phyloP scores from a whole-genome alignment of 2,329 filamentous ascomycete species.

The Talaromyces sp. region DNA sequence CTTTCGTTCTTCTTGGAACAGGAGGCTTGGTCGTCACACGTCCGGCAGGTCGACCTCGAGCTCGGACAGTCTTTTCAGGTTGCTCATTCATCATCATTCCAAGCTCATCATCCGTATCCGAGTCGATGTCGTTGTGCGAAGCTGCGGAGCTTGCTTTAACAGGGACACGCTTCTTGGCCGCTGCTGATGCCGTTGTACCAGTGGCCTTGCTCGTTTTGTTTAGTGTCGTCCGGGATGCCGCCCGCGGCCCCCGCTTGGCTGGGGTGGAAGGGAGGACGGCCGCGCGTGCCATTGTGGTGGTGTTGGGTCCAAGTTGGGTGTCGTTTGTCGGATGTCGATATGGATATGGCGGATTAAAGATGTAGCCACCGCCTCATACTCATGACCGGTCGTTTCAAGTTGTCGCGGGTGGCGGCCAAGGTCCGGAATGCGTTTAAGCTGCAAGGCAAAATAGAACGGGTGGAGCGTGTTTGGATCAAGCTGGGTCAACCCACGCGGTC shows the following conservation, averaged over 20 bases:
- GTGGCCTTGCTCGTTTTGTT: slow-evolving; percentile 16
- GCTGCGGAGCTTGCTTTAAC: slow-evolving; percentile 4
- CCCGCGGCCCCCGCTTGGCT: slow-evolving; percentile 20
- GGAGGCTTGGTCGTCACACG: slow-evolving; percentile 15
- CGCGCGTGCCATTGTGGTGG: slow-evolving; percentile 25
- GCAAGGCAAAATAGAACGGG: slow-evolving; percentile 17
- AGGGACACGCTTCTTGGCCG: slow-evolving; percentile 8
- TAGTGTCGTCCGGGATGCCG: slow-evolving; percentile 17
- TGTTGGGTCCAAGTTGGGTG: slow-evolving; percentile 5
- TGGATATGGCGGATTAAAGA: slow-evolving; percentile 1
- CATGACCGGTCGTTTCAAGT: slow-evolving; percentile 17
- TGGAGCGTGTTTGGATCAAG: slow-evolving; percentile 22
- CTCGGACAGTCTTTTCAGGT: slow-evolving; percentile 10
- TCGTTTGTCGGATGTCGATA: slow-evolving; percentile 6
- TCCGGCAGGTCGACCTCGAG: slow-evolving; percentile 14
- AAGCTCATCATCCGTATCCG: slow-evolving; percentile 27
- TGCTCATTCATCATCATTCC: slow-evolving; percentile 19
- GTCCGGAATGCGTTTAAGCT: slow-evolving; percentile 13
- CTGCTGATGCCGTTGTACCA: slow-evolving; percentile 15
- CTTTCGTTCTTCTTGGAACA: slow-evolving; percentile 14
- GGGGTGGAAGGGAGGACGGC: slow-evolving; percentile 27
- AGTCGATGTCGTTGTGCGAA: slow-evolving; percentile 14
- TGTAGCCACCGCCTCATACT: slow-evolving; percentile 3
- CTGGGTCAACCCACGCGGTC: slow-evolving; percentile 8
- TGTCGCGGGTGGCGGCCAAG: slow-evolving; percentile 9